phyloP scores from a whole-genome alignment of 1,284 basidiomycete genomes.

The Schizopora paradoxa region DNA sequence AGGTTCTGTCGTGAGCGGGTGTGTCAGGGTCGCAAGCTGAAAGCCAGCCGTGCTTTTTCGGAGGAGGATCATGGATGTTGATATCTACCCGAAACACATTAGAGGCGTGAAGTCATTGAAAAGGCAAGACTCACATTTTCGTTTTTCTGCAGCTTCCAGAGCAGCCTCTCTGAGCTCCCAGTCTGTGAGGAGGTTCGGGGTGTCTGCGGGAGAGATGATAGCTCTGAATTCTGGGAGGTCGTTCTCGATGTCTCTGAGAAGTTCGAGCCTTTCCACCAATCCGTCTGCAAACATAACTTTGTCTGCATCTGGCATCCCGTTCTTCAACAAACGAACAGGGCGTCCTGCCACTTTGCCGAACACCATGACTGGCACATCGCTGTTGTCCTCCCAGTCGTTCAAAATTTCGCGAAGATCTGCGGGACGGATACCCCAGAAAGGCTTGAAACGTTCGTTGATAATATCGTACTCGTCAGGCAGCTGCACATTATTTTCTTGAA shows the following conservation, averaged over 20 bases:
- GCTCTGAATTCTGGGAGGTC: slow-evolving; percentile 39
- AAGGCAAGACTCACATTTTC: slow-evolving; percentile 34
- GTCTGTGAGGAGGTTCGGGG: slow-evolving; percentile 40
- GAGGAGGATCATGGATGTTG: slow-evolving; percentile 15
- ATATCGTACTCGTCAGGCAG: slow-evolving; percentile 30
- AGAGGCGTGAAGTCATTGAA: neutral
- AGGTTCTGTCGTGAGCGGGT: slow-evolving; percentile 8
- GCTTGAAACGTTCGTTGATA: slow-evolving; percentile 25
- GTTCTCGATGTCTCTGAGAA: slow-evolving; percentile 35
- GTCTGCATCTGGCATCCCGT: slow-evolving; percentile 15
- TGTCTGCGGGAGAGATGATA: slow-evolving; percentile 42
- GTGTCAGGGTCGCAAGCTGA: slow-evolving; percentile 14
- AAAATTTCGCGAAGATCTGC: slow-evolving; percentile 18
- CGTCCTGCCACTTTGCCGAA: slow-evolving; percentile 18
- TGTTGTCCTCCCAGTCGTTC: slow-evolving; percentile 19
- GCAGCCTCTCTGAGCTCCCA: slow-evolving; percentile 38
- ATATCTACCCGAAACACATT: slow-evolving; percentile 7
- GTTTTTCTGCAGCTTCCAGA: slow-evolving; percentile 34
- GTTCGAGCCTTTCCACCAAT: slow-evolving; percentile 23
- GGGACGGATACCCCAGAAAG: slow-evolving; percentile 25
- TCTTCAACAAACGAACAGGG: slow-evolving; percentile 16
- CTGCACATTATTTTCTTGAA: slow-evolving; percentile 30
- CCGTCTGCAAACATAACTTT: slow-evolving; percentile 8
- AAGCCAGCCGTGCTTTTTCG: slow-evolving; percentile 16
- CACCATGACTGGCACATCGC: slow-evolving; percentile 19